These are phyloP conservation scores for Halophytophthora batemanensis DNA, from an alignment of 352 stramenopile genomes.

Conservation along the genomic window DNA sequence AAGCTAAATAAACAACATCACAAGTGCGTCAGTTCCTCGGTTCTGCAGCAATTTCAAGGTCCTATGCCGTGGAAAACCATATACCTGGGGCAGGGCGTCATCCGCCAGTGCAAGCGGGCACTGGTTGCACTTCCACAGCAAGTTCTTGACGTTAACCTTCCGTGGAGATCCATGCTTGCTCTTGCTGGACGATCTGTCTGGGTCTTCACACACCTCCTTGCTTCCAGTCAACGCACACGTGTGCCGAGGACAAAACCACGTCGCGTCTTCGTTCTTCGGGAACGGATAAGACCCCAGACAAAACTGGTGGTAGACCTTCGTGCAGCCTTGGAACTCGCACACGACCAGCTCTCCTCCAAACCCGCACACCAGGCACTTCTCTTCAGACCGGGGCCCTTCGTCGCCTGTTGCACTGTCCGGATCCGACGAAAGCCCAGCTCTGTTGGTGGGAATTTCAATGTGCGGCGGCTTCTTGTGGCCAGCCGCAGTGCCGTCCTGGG, in stretches of 20 bases:
- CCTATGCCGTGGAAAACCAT: constrained; percentile 1
- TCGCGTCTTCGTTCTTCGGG: constrained; percentile 74
- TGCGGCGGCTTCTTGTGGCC: constrained; percentile 40
- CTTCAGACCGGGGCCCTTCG: constrained; percentile 58
- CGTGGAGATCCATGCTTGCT: constrained; percentile 43
- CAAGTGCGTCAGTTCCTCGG: background rate
- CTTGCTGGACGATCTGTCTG: constrained; percentile 30
- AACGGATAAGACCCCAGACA: constrained; percentile 79
- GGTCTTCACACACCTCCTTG: constrained; percentile 48
- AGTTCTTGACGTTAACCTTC: constrained; percentile 49
- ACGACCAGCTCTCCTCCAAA: constrained; percentile 82
- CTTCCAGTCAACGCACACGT: constrained; percentile 62
- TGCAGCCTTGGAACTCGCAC: constrained; percentile 77
- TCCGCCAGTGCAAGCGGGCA: constrained; percentile 71
- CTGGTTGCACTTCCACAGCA: constrained; percentile 79
- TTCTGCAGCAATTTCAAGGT: too few relatives aligned
- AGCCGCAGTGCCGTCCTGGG: background rate
- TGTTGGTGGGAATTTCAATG: constrained; percentile 35
- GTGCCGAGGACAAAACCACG: constrained; percentile 80
- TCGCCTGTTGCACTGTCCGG: constrained; percentile 32
- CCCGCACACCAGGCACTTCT: constrained; percentile 75
- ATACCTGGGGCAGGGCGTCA: constrained; percentile 52
- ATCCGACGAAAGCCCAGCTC: constrained; percentile 27
- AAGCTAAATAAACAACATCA: constrained; percentile 34
- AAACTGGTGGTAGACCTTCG: constrained; percentile 88